Percentiles rank a stretch among this genome's conserved stretches.
Evolutionary conservation across 495 filamentous ascomycete genomes (phyloP).

Genomic region (Aspergillus funiculosus): DNA sequence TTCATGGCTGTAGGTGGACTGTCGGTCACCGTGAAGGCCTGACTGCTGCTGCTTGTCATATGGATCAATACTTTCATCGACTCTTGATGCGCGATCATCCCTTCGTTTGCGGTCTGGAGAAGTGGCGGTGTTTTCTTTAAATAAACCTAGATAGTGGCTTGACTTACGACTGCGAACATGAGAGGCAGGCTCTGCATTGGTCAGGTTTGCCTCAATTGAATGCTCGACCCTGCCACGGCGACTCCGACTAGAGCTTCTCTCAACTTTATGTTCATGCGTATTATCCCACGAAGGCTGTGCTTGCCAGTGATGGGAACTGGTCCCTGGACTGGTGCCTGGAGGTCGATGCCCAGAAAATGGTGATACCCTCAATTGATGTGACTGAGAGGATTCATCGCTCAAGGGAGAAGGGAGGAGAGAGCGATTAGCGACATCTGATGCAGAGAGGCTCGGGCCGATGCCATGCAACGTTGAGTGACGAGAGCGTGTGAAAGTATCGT

Average conservation of each 20-base stretch:
- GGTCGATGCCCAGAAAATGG: conserved; percentile 19
- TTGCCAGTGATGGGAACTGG: conserved; percentile 15
- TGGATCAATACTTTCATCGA: conserved; percentile 25
- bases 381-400: conserved; percentile 22
- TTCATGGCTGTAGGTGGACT: conserved; percentile 5
- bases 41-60: conserved; percentile 15
- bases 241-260: conserved; percentile 41
- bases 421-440: conserved; percentile 23
- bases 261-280: conserved; percentile 17
- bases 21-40: conserved; percentile 9
- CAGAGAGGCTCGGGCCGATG: conserved; percentile 21
- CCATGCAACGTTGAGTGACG: conserved; percentile 20
- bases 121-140: conserved; percentile 73
- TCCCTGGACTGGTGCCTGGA: conserved; percentile 17
- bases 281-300: conserved; percentile 18
- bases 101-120: conserved; percentile 44
- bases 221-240: conserved; percentile 60
- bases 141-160: conserved; percentile 85
- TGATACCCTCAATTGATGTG: conserved; percentile 18
- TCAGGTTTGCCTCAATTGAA: conserved; percentile 74
- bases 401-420: conserved; percentile 30
- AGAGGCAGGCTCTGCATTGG: conserved; percentile 63
- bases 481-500: conserved; percentile 13
- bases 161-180: conserved; percentile 87
- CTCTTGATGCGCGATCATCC: conserved; percentile 30